A percentile compares a stretch with the other conserved stretches of the same genome.
Evolutionary conservation across 2,329 filamentous ascomycete species (phyloP).

Genomic region (Acrocalymma vagum): DNA sequence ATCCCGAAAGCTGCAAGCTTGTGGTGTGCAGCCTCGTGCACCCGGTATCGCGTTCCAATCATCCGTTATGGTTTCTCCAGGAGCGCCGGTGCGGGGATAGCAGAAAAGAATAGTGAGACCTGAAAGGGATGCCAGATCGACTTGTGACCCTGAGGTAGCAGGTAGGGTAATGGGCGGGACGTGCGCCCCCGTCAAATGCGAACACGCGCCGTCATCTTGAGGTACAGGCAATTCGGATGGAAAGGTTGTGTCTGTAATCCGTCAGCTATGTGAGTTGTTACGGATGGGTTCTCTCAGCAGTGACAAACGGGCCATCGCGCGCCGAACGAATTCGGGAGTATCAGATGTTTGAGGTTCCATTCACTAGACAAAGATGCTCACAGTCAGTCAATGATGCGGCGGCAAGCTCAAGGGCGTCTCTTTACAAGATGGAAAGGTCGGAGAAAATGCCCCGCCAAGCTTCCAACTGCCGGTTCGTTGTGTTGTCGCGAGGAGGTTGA

Average conservation of each 20-base stretch:
- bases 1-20: slow-evolving; percentile 55
- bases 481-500: no score
- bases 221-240: slow-evolving; percentile 48
- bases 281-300: no score
- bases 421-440: no score
- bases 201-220: slow-evolving; percentile 50
- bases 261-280: no score
- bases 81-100: slow-evolving; percentile 52
- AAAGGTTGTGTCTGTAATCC: slow-evolving; percentile 31
- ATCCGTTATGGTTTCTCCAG: slow-evolving; percentile 50
- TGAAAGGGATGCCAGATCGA: slow-evolving; percentile 43
- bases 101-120: slow-evolving; percentile 53
- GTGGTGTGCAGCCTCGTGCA: slow-evolving; percentile 54
- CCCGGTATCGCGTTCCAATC: slow-evolving; percentile 54
- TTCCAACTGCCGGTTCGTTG: no score
- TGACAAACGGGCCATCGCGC: slow-evolving; percentile 29
- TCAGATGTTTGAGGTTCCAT: no score
- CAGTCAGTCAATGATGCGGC: no score
- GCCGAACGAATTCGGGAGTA: no score
- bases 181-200: slow-evolving; percentile 41
- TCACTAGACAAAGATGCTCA: no score
- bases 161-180: slow-evolving; percentile 42
- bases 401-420: no score
- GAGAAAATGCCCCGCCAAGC: no score
- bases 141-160: slow-evolving; percentile 37